These are phyloP conservation scores for Chernovozyma aurita DNA, from an alignment of 1,139 yeast genomes.

Conservation along the genomic window DNA sequence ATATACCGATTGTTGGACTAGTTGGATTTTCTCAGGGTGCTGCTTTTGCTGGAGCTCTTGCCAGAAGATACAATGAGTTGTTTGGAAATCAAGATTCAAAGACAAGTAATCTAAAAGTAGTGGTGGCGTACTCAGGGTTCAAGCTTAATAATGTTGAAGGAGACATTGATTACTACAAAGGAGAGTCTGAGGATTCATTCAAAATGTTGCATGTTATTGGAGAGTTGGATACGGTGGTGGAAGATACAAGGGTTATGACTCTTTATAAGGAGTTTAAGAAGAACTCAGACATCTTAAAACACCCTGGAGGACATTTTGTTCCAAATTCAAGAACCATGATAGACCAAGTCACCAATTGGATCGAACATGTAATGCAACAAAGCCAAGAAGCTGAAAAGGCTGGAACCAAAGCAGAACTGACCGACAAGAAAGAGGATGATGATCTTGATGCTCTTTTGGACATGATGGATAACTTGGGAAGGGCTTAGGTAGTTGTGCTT, in stretches of 20 bases:
- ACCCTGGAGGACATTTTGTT: constrained; percentile 85
- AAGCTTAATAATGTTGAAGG: constrained; percentile 46
- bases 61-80: constrained; percentile 26
- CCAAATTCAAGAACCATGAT: constrained; percentile 66
- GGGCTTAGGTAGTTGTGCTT: too few species aligned
- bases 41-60: constrained; percentile 44
- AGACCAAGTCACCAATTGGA: constrained; percentile 56
- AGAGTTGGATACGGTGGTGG: constrained; percentile 82
- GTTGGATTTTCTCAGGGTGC: constrained; percentile 48
- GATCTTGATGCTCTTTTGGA: constrained; percentile 31
- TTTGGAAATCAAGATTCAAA: constrained; percentile 16
- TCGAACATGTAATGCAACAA: constrained; percentile 22
- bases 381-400: constrained; percentile 12
- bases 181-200: constrained; percentile 22
- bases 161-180: constrained; percentile 28
- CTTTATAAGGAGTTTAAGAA: constrained; percentile 52
- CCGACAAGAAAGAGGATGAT: constrained; percentile 15
- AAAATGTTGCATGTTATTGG: constrained; percentile 72
- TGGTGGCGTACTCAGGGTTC: constrained; percentile 75
- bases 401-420: neutral
- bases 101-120: constrained; percentile 53
- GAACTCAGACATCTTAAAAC: constrained; percentile 49
- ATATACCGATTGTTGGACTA: constrained; percentile 37
- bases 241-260: constrained; percentile 61
- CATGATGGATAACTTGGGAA: constrained; percentile 36